Percentiles rank a stretch among this genome's conserved stretches.
phyloP scores from a whole-genome alignment of 2,329 filamentous ascomycete species.

The Stagonosporopsis vannaccii region DNA sequence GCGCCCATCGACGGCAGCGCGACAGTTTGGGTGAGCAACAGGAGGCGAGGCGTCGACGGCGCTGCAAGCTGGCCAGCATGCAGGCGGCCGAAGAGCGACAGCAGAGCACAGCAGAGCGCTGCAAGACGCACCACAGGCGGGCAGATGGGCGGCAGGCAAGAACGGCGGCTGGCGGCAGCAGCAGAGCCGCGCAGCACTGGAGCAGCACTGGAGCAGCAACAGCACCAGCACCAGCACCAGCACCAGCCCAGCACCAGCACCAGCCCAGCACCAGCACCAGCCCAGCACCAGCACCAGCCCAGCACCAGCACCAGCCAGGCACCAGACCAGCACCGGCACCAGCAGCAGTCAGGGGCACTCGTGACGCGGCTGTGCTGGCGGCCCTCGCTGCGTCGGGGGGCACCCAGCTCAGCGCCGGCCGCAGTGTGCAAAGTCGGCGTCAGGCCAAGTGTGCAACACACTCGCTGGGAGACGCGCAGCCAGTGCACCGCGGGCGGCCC shows the following conservation, averaged over 20 bases:
- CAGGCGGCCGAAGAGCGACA: not conserved
- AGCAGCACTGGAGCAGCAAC: too few relatives aligned
- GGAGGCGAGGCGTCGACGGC: too few relatives aligned
- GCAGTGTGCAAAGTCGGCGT: slow-evolving; percentile 7
- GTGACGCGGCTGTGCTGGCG: not conserved
- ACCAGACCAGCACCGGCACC: not conserved
- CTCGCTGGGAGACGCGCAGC: not conserved
- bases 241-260: too few relatives aligned
- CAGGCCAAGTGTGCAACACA: slow-evolving; percentile 9
- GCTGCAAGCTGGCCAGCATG: not conserved
- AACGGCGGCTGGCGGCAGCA: too few relatives aligned
- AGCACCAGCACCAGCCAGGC: not conserved
- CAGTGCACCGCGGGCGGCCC: not conserved
- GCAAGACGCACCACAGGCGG: too few relatives aligned
- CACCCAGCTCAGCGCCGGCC: slow-evolving; percentile 1
- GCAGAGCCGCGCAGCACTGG: too few relatives aligned
- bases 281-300: too few relatives aligned
- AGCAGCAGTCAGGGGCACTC: slow-evolving; percentile 2
- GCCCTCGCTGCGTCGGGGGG: slow-evolving; percentile 22
- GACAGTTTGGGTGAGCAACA: too few relatives aligned
- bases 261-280: too few relatives aligned
- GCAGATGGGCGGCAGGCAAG: too few relatives aligned
- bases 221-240: too few relatives aligned
- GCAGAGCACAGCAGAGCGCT: not conserved
- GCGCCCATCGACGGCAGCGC: not conserved